A percentile compares a stretch with the other conserved stretches of the same genome.
phyloP scores from a whole-genome alignment of 352 stramenopile genomes.

The Globisporangium paddicum region DNA sequence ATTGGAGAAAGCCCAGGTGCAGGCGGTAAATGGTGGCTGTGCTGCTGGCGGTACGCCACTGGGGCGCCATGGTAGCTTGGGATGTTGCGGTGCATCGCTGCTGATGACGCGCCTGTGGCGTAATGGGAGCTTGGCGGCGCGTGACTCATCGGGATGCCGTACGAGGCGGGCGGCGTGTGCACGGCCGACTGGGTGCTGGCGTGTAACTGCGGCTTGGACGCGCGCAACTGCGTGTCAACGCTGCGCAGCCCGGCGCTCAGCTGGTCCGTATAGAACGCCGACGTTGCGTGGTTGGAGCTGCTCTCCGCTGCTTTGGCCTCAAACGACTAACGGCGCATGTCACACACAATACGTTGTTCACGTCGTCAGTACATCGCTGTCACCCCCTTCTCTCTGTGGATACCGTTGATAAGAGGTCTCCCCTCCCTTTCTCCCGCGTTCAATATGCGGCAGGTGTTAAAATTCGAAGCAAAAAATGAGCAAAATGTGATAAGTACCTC shows the following conservation, averaged over 20 bases:
- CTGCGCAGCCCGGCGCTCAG: slow-evolving; percentile 33
- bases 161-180: background rate
- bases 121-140: background rate
- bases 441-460: background rate
- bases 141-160: background rate
- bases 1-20: background rate
- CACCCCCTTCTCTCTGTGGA: too few species aligned
- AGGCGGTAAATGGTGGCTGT: slow-evolving; percentile 2
- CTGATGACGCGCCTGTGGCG: background rate
- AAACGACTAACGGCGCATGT: slow-evolving; percentile 24
- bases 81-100: slow-evolving; percentile 8
- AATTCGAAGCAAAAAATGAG: background rate
- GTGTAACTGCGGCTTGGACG: slow-evolving; percentile 15
- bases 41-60: background rate
- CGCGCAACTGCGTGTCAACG: slow-evolving; percentile 44
- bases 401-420: too few species aligned
- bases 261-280: slow-evolving; percentile 55
- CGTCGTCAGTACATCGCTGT: background rate
- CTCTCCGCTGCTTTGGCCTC: slow-evolving; percentile 44
- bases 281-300: slow-evolving; percentile 35
- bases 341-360: background rate
- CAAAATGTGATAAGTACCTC: slow-evolving; percentile 40
- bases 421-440: background rate
- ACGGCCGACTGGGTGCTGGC: background rate
- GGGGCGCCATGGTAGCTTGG: slow-evolving; percentile 3